Evolutionary conservation across 2,329 filamentous ascomycete genomes (phyloP).

Genomic region (Pestalotiopsis sp.): DNA sequence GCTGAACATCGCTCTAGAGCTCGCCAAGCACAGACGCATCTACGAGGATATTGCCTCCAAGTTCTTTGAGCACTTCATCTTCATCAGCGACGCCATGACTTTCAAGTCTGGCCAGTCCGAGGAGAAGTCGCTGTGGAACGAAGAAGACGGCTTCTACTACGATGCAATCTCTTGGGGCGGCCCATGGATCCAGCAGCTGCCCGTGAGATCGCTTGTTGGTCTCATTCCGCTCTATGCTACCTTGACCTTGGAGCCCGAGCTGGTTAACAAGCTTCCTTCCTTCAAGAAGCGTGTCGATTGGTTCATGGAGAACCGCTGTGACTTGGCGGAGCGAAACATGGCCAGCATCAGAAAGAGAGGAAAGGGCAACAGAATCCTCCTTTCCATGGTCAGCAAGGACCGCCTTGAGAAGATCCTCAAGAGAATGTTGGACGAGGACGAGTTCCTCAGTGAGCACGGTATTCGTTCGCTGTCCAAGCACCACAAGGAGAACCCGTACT

Average conservation of each 20-base stretch:
- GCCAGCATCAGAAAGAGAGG: constrained; percentile 89
- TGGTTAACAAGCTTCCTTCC: constrained; percentile 86
- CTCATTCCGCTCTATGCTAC: constrained; percentile 93
- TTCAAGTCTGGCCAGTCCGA: constrained; percentile 71
- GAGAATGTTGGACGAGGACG: constrained; percentile 91
- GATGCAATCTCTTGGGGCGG: constrained; percentile 97
- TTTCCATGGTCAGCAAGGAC: constrained; percentile 91
- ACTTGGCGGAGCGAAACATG: constrained; percentile 91
- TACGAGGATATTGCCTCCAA: constrained; percentile 98
- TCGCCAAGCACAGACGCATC: constrained; percentile 91
- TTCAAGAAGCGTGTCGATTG: constrained; percentile 94
- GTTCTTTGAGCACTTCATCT: constrained; percentile 98
- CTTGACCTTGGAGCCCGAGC: constrained; percentile 87
- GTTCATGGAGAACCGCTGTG: constrained; percentile 88
- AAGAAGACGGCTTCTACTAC: constrained; percentile 97
- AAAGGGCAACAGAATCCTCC: constrained; percentile 83
- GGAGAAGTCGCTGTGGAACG: constrained; percentile 92
- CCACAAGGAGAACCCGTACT: constrained; percentile 87
- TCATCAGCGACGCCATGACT: constrained; percentile 97
- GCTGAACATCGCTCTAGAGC: constrained; percentile 93
- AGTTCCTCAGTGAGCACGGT: constrained; percentile 89
- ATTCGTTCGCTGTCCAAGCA: constrained; percentile 91
- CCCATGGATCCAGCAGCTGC: constrained; percentile 90
- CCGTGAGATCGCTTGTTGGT: constrained; percentile 88
- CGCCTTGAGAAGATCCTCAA: constrained; percentile 86